Evolutionary conservation across 1,284 basidiomycete species (phyloP).

Genomic region (Austroboletus novae-zelandiae): DNA sequence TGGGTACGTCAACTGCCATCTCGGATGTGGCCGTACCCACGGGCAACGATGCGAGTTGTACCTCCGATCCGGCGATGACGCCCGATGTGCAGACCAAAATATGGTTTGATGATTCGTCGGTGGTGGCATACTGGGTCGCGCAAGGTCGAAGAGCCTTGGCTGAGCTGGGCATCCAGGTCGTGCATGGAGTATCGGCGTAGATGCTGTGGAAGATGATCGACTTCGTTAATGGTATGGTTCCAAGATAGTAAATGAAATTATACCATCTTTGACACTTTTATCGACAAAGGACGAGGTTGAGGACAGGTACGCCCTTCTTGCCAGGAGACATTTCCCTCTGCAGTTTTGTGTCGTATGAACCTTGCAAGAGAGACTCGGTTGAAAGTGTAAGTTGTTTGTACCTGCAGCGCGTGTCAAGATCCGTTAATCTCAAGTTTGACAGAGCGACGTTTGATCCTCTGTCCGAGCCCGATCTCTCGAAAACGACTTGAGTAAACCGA

Average conservation of each 20-base stretch:
- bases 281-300: background rate
- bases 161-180: slow-evolving; percentile 47
- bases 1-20: background rate
- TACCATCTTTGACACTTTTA: background rate
- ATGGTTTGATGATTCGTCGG: slow-evolving; percentile 56
- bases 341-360: too few species aligned
- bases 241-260: background rate
- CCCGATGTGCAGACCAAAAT: slow-evolving; percentile 23
- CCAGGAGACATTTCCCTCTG: too few species aligned
- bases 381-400: too few species aligned
- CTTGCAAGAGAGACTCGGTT: too few species aligned
- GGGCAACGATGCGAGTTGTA: slow-evolving; percentile 18
- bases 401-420: too few species aligned
- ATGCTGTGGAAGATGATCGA: background rate
- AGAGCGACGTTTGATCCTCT: too few species aligned
- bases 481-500: too few species aligned
- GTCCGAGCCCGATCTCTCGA: too few species aligned
- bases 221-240: slow-evolving; percentile 1
- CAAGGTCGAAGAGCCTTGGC: slow-evolving; percentile 49
- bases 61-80: slow-evolving; percentile 1
- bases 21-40: background rate
- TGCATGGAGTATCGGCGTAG: slow-evolving; percentile 37
- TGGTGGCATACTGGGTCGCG: slow-evolving; percentile 49
- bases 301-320: too few species aligned
- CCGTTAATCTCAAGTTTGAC: too few species aligned